These are phyloP conservation scores for Glycine soja DNA, from an alignment of 306 rosid species.

Conservation along the genomic window DNA sequence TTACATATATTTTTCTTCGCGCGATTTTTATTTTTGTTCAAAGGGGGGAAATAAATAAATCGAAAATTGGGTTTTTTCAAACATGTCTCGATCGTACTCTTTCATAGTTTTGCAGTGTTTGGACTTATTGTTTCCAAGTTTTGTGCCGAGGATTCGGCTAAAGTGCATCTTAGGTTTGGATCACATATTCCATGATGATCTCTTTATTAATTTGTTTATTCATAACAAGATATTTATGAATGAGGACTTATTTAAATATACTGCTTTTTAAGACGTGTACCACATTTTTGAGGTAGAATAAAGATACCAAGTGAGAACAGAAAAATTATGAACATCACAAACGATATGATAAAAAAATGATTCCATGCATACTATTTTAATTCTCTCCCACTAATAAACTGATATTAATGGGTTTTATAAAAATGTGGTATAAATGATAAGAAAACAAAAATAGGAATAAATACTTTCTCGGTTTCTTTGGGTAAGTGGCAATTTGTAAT, in stretches of 20 bases:
- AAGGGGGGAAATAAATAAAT: background rate
- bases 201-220: background rate
- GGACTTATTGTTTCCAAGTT: background rate
- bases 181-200: background rate
- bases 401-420: too few relatives aligned
- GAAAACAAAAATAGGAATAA: background rate
- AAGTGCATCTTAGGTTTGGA: conserved; percentile 19
- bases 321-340: too few relatives aligned
- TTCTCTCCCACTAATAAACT: too few relatives aligned
- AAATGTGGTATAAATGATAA: background rate
- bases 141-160: conserved; percentile 9
- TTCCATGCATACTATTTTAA: too few relatives aligned
- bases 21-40: background rate
- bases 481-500: conserved; percentile 3
- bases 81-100: conserved; percentile 30
- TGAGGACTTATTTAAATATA: background rate
- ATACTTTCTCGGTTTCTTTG: background rate
- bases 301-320: too few relatives aligned
- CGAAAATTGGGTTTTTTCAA: background rate
- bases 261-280: background rate
- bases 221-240: background rate
- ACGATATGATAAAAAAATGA: too few relatives aligned
- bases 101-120: background rate
- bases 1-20: background rate
- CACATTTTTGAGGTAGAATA: too few relatives aligned